Percentiles rank a stretch among this genome's conserved stretches.
These are phyloP conservation scores for Podila clonocystis DNA, from an alignment of 192 early-diverging fungal species.

Conservation along the genomic window DNA sequence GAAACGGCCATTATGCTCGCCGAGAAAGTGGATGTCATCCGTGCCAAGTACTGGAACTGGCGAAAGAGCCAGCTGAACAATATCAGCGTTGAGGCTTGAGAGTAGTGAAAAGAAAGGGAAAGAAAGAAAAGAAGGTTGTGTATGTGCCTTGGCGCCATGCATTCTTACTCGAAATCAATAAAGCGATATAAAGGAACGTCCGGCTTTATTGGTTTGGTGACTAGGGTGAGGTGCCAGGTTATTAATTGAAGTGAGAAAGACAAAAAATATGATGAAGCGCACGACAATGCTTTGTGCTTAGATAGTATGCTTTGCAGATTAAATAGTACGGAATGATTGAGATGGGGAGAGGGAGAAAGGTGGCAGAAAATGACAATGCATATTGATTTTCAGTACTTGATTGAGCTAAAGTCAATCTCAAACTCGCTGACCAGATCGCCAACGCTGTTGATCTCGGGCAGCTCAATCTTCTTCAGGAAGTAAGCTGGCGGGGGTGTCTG, in stretches of 20 bases:
- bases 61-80: constrained; percentile 45
- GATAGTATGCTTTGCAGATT: too few species aligned
- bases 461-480: constrained; percentile 23
- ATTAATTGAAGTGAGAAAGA: too few species aligned
- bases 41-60: constrained; percentile 77
- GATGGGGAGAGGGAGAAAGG: background rate
- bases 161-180: too few species aligned
- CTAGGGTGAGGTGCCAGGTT: too few species aligned
- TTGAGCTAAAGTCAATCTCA: constrained; percentile 22
- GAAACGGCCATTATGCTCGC: constrained; percentile 58
- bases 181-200: background rate
- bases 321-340: too few species aligned
- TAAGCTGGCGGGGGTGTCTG: constrained; percentile 43
- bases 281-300: too few species aligned
- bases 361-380: background rate
- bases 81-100: constrained; percentile 16
- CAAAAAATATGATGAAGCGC: too few species aligned
- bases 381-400: constrained; percentile 41
- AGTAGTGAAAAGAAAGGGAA: background rate
- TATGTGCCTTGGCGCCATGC: too few species aligned
- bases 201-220: background rate
- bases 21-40: constrained; percentile 67
- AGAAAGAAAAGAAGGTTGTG: too few species aligned
- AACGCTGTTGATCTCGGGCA: constrained; percentile 32
- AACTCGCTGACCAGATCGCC: constrained; percentile 39